Evolutionary conservation across 495 filamentous ascomycete species (phyloP).

Genomic region (Hypoxylon lienhwacheense): DNA sequence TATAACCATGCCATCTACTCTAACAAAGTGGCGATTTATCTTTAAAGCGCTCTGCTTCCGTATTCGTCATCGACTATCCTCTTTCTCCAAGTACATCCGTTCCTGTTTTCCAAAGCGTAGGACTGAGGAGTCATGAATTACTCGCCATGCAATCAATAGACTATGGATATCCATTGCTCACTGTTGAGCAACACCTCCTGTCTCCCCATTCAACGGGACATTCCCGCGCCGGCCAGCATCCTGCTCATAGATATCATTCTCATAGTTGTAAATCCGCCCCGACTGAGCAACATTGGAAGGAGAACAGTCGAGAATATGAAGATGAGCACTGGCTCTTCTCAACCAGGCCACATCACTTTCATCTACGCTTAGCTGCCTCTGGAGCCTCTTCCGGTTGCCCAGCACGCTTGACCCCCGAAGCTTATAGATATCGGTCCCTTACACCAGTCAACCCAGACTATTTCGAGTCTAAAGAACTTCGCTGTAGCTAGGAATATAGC

Average conservation of each 20-base stretch:
- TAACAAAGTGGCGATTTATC: conserved; percentile 28
- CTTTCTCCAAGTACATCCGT: conserved; percentile 15
- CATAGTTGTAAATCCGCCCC: conserved; percentile 30
- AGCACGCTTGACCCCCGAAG: conserved; percentile 10
- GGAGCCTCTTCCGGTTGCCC: conserved; percentile 12
- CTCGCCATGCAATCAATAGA: conserved; percentile 18
- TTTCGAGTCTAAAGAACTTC: conserved; percentile 4
- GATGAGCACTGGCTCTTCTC: conserved; percentile 28
- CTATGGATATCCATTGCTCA: conserved; percentile 10
- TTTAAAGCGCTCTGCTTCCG: conserved; percentile 23
- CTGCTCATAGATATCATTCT: conserved; percentile 26
- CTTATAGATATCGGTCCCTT: conserved; percentile 23
- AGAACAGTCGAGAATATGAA: conserved; percentile 35
- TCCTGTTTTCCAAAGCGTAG: conserved; percentile 18
- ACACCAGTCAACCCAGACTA: conserved; percentile 29
- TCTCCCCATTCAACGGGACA: conserved; percentile 24
- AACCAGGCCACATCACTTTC: not conserved
- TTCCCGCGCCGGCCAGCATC: conserved; percentile 7
- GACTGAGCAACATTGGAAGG: conserved; percentile 29
- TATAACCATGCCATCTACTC: conserved; percentile 17
- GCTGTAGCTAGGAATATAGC: conserved; percentile 12
- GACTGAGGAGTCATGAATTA: conserved; percentile 18
- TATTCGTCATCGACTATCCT: conserved; percentile 16
- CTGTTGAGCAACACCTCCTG: conserved; percentile 8
- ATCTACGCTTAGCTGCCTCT: conserved; percentile 11